Base-by-base conservation (phyloP, 441 rosid genomes). In the Jatropha podagrica region DNA sequence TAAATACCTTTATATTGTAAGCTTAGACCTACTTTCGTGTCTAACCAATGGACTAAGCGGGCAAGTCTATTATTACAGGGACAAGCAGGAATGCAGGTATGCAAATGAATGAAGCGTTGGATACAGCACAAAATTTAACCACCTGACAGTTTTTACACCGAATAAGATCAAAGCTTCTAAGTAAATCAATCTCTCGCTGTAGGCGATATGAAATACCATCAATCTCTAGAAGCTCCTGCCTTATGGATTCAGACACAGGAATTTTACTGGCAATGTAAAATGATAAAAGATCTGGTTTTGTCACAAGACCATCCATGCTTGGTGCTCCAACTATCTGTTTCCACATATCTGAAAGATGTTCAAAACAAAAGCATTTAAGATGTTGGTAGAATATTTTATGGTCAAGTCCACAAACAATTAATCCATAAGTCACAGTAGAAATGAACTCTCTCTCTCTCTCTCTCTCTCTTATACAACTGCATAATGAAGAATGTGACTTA, bases 181-280 rank as follows among this genome's bases (percentile, higher is more conserved):
- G 95, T 67, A 95, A 84, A 67, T 91, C 90, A 65, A 95, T 92
- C 85, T 95, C 98, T 40, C 91, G 87, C 42, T 83, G 93, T 86
- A 95, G 82, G 80, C 98, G 85, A 83, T 92, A 90, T 65, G 99
- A 91, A 79, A 91, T 82, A 65, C 98, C 95, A 77, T 93, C 89
- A 80, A 92, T 87, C 85, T 95, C 98, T 73, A 95, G 87, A 85
- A 95, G 99, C 78, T 93, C 97, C 85, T 93, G 99, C 79, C 99
- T 89, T 69, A 82, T 84, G 66, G 95, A 84, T 74, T 84, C 95
- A 73, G 99, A 92, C 62, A 91, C 88, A 0, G 99, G 99, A 56
- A 95, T 92, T 86, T 95, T 93, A 87, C 99, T 93, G 54, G 93
- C 99, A 79, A 95, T 89, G 69, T 82, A 76, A 82, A 95, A 95